phyloP scores from a whole-genome alignment of 768 basidiomycete species.

The Mycena rebaudengoi region DNA sequence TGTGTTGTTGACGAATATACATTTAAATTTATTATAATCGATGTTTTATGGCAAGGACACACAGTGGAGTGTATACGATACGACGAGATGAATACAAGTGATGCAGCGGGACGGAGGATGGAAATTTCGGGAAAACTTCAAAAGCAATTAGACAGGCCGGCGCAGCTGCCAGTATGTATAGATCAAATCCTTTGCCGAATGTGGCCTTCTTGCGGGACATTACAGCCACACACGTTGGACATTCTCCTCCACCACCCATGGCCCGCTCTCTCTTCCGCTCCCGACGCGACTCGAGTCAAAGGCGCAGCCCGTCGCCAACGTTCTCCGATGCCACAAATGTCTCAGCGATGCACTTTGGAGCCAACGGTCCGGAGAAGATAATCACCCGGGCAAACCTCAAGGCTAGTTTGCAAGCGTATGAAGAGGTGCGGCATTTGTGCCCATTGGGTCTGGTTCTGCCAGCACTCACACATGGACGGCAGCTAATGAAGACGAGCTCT shows the following conservation, averaged over 20 bases:
- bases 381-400: constrained; percentile 84
- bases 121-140: too few relatives aligned
- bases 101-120: too few relatives aligned
- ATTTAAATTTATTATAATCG: too few relatives aligned
- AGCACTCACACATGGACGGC: neutral
- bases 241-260: neutral
- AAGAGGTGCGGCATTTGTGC: constrained; percentile 63
- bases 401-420: constrained; percentile 80
- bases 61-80: too few relatives aligned
- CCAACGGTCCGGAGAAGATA: constrained; percentile 79
- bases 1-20: too few relatives aligned
- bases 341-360: constrained; percentile 80
- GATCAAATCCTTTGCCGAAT: too few relatives aligned
- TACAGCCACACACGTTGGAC: constrained; percentile 6
- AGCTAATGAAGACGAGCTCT: constrained; percentile 82
- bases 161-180: too few relatives aligned
- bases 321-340: constrained; percentile 84
- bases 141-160: too few relatives aligned
- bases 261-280: constrained; percentile 54
- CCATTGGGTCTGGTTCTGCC: neutral
- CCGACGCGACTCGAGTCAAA: constrained; percentile 50
- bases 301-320: constrained; percentile 78
- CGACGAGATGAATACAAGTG: too few relatives aligned
- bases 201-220: neutral
- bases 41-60: too few relatives aligned